Conservation (phyloP, 1,139 yeast genomes). For the Taphrina wiesneri region DNA sequence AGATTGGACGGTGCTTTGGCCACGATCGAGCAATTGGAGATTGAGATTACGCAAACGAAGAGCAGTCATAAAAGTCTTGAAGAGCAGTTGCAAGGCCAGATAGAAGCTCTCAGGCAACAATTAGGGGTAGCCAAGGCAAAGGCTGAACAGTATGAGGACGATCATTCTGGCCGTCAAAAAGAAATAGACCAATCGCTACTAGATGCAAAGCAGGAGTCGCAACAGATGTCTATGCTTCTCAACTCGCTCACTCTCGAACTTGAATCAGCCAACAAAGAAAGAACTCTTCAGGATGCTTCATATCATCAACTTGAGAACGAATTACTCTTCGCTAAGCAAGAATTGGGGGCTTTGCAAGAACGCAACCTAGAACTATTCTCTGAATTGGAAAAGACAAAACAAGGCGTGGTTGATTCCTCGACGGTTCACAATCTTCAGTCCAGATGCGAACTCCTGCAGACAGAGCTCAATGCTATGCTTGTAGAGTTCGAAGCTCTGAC, state of each 20-base stretch:
- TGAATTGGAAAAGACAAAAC: neutral
- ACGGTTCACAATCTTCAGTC: neutral
- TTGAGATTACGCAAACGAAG: neutral
- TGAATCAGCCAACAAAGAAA: neutral
- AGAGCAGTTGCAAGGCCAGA: neutral
- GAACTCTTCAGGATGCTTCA: neutral
- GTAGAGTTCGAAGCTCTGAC: conserved; percentile 38
- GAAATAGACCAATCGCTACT: neutral
- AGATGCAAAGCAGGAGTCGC: neutral
- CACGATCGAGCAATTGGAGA: neutral
- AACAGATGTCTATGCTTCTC: neutral
- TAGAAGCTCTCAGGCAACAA: neutral
- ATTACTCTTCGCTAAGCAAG: neutral
- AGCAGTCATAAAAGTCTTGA: neutral
- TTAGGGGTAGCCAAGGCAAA: neutral
- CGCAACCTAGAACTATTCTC: neutral
- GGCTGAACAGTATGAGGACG: neutral
- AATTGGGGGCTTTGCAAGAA: neutral
- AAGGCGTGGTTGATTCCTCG: neutral
- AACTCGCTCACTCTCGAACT: neutral
- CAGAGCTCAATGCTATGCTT: conserved; percentile 37
- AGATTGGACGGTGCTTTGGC: neutral
- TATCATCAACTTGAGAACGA: conserved; percentile 25
- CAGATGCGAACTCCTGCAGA: conserved; percentile 35
- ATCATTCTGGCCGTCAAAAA: neutral